phyloP scores from a whole-genome alignment of 2,329 filamentous ascomycete species.

The Alternaria rosae region DNA sequence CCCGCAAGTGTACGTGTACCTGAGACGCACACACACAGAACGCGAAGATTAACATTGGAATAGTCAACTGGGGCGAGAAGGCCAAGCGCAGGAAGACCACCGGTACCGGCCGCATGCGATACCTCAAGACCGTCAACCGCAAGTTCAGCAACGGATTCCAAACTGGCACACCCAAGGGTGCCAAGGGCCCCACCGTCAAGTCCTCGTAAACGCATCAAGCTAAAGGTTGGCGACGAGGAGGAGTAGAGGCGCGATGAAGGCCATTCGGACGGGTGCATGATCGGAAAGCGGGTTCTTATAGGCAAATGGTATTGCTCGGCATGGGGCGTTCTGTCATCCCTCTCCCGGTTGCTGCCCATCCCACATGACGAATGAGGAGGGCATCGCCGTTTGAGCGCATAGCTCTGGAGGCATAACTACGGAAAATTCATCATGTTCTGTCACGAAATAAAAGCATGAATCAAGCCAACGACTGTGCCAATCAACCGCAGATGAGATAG shows the following conservation, averaged over 20 bases:
- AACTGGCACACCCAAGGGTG: conserved; percentile 83
- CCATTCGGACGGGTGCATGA: conserved; percentile 40
- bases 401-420: conserved; percentile 48
- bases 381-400: conserved; percentile 35
- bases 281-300: conserved; percentile 41
- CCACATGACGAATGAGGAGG: conserved; percentile 41
- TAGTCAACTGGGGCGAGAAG: conserved; percentile 99
- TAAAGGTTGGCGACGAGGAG: conserved; percentile 21
- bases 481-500: background rate
- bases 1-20: conserved; percentile 91
- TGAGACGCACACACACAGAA: conserved; percentile 10
- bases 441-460: conserved; percentile 48
- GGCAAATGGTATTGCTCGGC: conserved; percentile 48
- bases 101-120: conserved; percentile 94
- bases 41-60: conserved; percentile 37
- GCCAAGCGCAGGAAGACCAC: conserved; percentile 99
- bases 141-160: conserved; percentile 99
- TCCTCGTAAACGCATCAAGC: conserved; percentile 21
- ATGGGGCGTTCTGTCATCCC: conserved; percentile 49
- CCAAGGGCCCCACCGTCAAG: conserved; percentile 67
- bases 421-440: conserved; percentile 51
- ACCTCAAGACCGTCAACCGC: conserved; percentile 90
- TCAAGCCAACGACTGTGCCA: conserved; percentile 16
- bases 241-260: conserved; percentile 37
- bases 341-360: conserved; percentile 43